phyloP scores from a whole-genome alignment of 306 rosid genomes.

The Phaseolus lunatus region DNA sequence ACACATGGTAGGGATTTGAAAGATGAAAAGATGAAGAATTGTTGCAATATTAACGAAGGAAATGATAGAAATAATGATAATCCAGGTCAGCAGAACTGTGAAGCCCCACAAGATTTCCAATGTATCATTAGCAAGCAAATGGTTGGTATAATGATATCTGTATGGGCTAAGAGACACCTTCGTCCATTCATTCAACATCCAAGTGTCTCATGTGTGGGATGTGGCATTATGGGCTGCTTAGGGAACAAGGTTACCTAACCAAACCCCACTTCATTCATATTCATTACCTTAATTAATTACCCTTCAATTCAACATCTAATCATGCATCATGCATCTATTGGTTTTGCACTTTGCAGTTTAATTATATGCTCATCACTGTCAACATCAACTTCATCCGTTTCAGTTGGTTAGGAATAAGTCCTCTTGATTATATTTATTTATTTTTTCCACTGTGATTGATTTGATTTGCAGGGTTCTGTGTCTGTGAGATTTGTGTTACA shows the following conservation, averaged over 20 bases:
- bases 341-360: neutral
- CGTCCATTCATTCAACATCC: constrained; percentile 71
- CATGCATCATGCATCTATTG: neutral
- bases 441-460: neutral
- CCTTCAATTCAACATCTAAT: neutral
- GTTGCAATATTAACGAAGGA: neutral
- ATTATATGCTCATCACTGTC: constrained; percentile 29
- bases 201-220: constrained; percentile 83
- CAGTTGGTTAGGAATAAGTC: constrained; percentile 10
- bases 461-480: constrained; percentile 78
- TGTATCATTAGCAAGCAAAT: constrained; percentile 88
- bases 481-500: constrained; percentile 77
- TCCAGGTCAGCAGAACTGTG: constrained; percentile 26
- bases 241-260: constrained; percentile 78
- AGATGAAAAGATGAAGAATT: neutral
- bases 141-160: constrained; percentile 89
- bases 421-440: neutral
- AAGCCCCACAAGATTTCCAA: constrained; percentile 54
- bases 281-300: neutral
- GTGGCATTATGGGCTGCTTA: constrained; percentile 88
- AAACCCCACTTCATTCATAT: constrained; percentile 28
- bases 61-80: neutral
- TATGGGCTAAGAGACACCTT: constrained; percentile 73
- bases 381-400: constrained; percentile 40
- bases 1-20: neutral